Conservation (phyloP, 345 rosid species). For the Hirschfeldia incana region DNA sequence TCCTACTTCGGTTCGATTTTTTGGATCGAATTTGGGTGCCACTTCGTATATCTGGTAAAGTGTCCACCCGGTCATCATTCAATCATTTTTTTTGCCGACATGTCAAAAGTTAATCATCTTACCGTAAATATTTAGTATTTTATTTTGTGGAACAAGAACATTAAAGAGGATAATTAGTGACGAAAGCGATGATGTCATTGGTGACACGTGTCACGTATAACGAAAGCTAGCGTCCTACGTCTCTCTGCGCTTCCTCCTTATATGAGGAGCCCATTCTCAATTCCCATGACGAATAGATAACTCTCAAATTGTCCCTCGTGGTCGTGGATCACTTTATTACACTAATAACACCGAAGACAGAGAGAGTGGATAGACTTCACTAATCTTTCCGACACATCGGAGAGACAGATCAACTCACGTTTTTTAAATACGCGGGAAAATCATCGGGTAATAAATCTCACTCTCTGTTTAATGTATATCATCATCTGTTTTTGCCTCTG, state of each 20-base stretch:
- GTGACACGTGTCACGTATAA: constrained; percentile 7
- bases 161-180: neutral
- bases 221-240: neutral
- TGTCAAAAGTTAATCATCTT: neutral
- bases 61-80: too few species aligned
- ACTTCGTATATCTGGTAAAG: too few species aligned
- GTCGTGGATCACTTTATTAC: neutral
- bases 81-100: too few species aligned
- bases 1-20: too few species aligned
- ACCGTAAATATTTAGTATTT: neutral
- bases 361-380: neutral
- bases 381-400: neutral
- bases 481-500: neutral
- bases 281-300: constrained; percentile 7
- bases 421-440: neutral
- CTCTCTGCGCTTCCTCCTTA: neutral
- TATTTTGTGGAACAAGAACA: neutral
- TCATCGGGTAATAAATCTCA: neutral
- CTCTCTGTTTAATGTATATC: neutral
- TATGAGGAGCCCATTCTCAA: neutral
- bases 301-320: neutral
- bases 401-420: neutral
- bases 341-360: neutral
- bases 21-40: too few species aligned
- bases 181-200: constrained; percentile 28